Percentiles rank a stretch among this genome's conserved stretches.
phyloP scores from a whole-genome alignment of 495 filamentous ascomycete species.

The Sordaria brevicollis region DNA sequence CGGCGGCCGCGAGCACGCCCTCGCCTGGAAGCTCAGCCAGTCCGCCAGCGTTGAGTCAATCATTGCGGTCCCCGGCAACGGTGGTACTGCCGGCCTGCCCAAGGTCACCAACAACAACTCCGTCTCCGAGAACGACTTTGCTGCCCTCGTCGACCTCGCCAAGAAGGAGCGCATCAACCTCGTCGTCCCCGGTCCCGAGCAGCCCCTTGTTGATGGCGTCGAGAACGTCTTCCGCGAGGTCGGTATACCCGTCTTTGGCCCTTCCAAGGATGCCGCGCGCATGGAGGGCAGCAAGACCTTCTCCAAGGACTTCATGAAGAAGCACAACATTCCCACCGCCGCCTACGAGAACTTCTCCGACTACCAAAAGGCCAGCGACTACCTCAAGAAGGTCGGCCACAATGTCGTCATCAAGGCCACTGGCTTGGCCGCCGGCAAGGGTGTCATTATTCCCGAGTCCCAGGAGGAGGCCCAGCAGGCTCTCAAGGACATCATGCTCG shows the following conservation, averaged over 20 bases:
- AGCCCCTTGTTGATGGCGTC: conserved; percentile 86
- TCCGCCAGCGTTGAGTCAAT: conserved; percentile 59
- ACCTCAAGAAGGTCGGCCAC: conserved; percentile 65
- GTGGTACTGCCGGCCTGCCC: conserved; percentile 64
- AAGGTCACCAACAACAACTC: conserved; percentile 63
- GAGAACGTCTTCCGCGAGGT: conserved; percentile 71
- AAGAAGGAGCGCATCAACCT: conserved; percentile 65
- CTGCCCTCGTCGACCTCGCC: conserved; percentile 65
- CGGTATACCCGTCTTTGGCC: conserved; percentile 77
- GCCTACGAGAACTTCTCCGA: conserved; percentile 78
- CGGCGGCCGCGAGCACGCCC: conserved; percentile 87
- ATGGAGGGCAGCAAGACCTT: conserved; percentile 97
- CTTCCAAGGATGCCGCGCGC: conserved; percentile 70
- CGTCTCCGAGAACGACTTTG: conserved; percentile 65
- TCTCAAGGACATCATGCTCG: conserved; percentile 81
- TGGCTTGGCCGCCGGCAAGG: conserved; percentile 83
- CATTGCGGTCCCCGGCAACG: conserved; percentile 71
- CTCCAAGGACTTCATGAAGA: conserved; percentile 96
- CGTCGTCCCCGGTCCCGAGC: conserved; percentile 85
- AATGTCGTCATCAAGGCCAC: conserved; percentile 82
- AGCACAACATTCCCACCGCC: conserved; percentile 82
- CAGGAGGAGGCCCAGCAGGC: conserved; percentile 75
- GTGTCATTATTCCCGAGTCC: conserved; percentile 72
- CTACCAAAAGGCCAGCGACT: conserved; percentile 64
- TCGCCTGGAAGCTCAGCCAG: conserved; percentile 88